Percentiles rank a stretch among this genome's conserved stretches.
These are phyloP conservation scores for baker's yeast (Saccharomyces cerevisiae) DNA, from an alignment of 805 yeast genomes.

Conservation along the genomic window DNA sequence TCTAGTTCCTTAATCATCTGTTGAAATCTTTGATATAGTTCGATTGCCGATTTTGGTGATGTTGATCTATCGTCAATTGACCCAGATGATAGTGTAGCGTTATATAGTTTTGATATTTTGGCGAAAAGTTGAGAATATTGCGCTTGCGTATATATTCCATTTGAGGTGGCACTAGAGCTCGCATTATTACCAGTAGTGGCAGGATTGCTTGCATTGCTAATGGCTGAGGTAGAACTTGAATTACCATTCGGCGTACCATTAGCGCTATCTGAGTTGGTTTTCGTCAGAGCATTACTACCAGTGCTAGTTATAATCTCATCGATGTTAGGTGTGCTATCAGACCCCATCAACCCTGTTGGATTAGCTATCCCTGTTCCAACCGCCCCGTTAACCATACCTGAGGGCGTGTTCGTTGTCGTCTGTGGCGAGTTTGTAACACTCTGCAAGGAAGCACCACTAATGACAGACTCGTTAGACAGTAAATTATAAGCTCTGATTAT, in stretches of 20 bases:
- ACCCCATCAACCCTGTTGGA: not conserved
- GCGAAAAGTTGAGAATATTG: slow-evolving; percentile 19
- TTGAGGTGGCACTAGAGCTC: not conserved
- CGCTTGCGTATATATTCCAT: slow-evolving; percentile 2
- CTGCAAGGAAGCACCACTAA: slow-evolving; percentile 12
- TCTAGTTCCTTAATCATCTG: slow-evolving; percentile 30
- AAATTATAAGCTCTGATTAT: slow-evolving; percentile 21
- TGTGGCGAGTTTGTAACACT: slow-evolving; percentile 21
- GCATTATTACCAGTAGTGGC: slow-evolving; percentile 3
- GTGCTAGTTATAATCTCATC: not conserved
- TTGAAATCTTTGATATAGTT: slow-evolving; percentile 28
- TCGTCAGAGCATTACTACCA: not conserved
- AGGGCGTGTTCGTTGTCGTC: slow-evolving; percentile 19
- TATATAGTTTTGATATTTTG: slow-evolving; percentile 24
- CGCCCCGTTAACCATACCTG: slow-evolving; percentile 4
- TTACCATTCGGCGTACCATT: slow-evolving; percentile 3
- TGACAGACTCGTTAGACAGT: slow-evolving; percentile 14
- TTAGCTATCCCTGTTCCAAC: not conserved
- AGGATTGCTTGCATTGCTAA: slow-evolving; percentile 3
- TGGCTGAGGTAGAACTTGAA: slow-evolving; percentile 1
- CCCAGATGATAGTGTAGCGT: slow-evolving; percentile 19
- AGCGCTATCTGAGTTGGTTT: not conserved
- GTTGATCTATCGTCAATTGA: slow-evolving; percentile 25
- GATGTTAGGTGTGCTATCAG: not conserved
- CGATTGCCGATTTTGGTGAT: slow-evolving; percentile 29